Evolutionary conservation across 768 basidiomycete genomes (phyloP), one percentile per base, ranked within the genome.

Genomic region (Rhodotorula diobovata): DNA sequence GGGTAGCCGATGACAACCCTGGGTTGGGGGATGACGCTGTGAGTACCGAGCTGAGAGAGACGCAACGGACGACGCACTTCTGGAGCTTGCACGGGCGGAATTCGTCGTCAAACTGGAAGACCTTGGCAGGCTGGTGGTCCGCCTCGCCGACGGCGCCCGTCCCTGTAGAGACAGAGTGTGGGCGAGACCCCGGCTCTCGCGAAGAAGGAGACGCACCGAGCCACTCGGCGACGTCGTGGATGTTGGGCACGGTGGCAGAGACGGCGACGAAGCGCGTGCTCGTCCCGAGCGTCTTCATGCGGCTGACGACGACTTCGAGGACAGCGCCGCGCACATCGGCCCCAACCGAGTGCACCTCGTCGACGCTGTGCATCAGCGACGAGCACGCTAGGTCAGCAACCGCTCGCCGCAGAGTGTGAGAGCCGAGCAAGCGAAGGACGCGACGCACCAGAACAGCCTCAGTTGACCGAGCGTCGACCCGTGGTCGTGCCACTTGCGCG

Each of bases 161-260:
- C 8, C 60, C 60, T 61, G 41, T 18, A 3, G 25, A 39, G 14
- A 21, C 50, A 48, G 43, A 10, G 68, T 18, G 35, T 32, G 25
- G 30, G 45, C 25, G 6, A 9, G 25, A 23, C 25, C 11, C 25
- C 11, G 6, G 14, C 21, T 4, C 11, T 2, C 28, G 30, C 15
- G 15, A 50, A 18, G 16, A 11, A 18, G 34, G 28, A 6, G 39
- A 21, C 58, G 18, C 41, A 59, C 74, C 74, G 57, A 98, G 87
- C 95, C 95, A 99, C 64, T 82, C 80, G 4, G 93, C 92, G 41
- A 99, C 87, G 73, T 99, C 95, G 37, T 86, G 83, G 61, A 93
- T 89, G 76, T 99, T 98, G 0, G 95, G 95, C 21, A 92, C 89
- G 0, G 95, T 97, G 11, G 95, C 95, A 0, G 93, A 95, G 50